These are phyloP conservation scores for Ophiostoma ulmi DNA, from an alignment of 2,329 filamentous ascomycete genomes.

Conservation along the genomic window DNA sequence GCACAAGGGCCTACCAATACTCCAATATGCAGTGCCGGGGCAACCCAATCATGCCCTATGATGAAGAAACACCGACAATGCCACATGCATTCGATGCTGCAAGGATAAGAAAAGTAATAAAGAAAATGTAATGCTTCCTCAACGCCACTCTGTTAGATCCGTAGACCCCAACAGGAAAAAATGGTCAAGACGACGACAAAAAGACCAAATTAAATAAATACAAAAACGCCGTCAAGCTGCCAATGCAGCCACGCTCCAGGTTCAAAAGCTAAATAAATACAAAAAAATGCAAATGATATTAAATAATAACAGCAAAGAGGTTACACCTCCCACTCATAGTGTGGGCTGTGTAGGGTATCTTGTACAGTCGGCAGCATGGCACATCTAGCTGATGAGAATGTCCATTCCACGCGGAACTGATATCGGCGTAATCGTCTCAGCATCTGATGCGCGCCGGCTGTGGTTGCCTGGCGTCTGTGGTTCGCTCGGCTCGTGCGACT, in stretches of 20 bases:
- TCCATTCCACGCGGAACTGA: constrained; percentile 40
- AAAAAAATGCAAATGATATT: neutral
- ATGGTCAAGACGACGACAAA: neutral
- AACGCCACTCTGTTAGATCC: neutral
- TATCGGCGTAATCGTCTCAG: constrained; percentile 41
- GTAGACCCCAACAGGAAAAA: neutral
- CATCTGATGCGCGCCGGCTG: constrained; percentile 21
- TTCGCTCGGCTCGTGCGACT: neutral
- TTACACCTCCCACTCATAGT: neutral
- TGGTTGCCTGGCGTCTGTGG: constrained; percentile 15
- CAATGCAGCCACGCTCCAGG: neutral
- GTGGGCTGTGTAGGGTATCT: neutral
- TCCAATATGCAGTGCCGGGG: constrained; percentile 16
- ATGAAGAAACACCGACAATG: constrained; percentile 7
- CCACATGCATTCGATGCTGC: neutral
- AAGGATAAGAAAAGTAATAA: neutral
- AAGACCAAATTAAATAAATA: neutral
- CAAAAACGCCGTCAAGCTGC: neutral
- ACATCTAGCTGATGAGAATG: constrained; percentile 34
- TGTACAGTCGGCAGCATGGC: neutral
- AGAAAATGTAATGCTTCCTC: neutral
- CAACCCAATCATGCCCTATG: neutral
- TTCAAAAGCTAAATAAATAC: neutral
- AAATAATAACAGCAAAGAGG: neutral
- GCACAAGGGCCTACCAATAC: neutral